phyloP scores from a whole-genome alignment of 768 basidiomycete species.

The Wakefieldia striispora region DNA sequence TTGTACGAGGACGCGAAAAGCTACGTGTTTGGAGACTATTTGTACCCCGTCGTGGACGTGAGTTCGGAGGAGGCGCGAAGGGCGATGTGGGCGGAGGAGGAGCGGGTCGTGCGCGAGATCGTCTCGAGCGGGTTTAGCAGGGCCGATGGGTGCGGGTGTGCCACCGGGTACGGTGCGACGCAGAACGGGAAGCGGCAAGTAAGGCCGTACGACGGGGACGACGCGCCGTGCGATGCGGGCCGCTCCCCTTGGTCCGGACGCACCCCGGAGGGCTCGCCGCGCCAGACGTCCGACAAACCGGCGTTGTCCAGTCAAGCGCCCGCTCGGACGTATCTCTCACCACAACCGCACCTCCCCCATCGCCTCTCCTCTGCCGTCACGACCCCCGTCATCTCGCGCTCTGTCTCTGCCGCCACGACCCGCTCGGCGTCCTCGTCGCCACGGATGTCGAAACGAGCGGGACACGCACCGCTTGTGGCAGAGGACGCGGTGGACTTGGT shows the following conservation, averaged over 20 bases:
- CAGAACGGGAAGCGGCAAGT: conserved; percentile 7
- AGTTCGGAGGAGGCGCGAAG: conserved; percentile 50
- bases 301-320: conserved; percentile 2
- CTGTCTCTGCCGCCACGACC: background rate
- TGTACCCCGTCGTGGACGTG: conserved; percentile 87
- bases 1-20: conserved; percentile 73
- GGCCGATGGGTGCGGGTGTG: background rate
- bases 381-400: too few relatives aligned
- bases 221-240: too few relatives aligned
- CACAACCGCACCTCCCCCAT: conserved; percentile 16
- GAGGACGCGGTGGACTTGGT: conserved; percentile 89
- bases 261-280: conserved; percentile 4
- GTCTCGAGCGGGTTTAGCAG: conserved; percentile 6
- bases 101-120: conserved; percentile 28
- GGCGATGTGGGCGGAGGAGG: conserved; percentile 32
- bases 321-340: background rate
- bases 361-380: background rate
- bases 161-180: conserved; percentile 29
- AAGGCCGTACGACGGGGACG: conserved; percentile 4
- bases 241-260: background rate
- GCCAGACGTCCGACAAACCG: conserved; percentile 8
- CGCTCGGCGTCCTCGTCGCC: background rate
- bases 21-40: conserved; percentile 87
- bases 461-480: conserved; percentile 19
- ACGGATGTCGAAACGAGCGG: conserved; percentile 2